Evolutionary conservation across 306 rosid species (phyloP), one percentile per base, ranked within the genome.

Genomic region (Dalbergia oliveri): DNA sequence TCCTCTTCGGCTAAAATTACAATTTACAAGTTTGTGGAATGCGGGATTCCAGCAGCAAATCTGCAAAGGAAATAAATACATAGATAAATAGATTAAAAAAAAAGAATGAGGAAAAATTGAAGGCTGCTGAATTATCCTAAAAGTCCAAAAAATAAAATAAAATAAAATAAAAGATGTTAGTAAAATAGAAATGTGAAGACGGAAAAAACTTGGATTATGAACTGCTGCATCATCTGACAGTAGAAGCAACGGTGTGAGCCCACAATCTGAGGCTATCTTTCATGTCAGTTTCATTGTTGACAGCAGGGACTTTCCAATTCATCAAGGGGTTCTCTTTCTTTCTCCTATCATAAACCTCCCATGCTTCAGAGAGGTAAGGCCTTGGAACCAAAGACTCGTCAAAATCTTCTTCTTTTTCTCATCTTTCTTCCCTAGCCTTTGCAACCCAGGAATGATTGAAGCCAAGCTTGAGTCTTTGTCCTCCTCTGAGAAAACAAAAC

Each of bases 231-330:
- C 79, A 94, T 92, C 90, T 88, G 59, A 91, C 95, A 8, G 91
- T 73, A 9, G 99, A 92, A 83, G 97, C 99, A 85, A 94, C 97
- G 0, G 87, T 85, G 0, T 91, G 97, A 79, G 99, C 99, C 99
- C 99, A 94, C 87, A 78, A 85, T 79, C 77, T 87, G 61, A 94
- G 94, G 75, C 63, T 88, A 64, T 93, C 86, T 69, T 94, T 94
- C 84, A 94, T 87, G 69, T 88, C 92, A 66, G 53, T 69, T 79
- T 93, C 95, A 79, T 82, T 91, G 45, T 80, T 84, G 23, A 65
- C 14, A 58, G 91, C 51, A 68, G 97, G 97, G 65, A 91, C 63
- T 54, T 81, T 88, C 95, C 97, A 92, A 35, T 93, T 89, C 88
- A 78, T 69, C 84, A 91, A 76, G n/a, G 90, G 88, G 12, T 86